Base-by-base conservation (phyloP, 179 eudicot genomes). In the Corrigiola litoralis region DNA sequence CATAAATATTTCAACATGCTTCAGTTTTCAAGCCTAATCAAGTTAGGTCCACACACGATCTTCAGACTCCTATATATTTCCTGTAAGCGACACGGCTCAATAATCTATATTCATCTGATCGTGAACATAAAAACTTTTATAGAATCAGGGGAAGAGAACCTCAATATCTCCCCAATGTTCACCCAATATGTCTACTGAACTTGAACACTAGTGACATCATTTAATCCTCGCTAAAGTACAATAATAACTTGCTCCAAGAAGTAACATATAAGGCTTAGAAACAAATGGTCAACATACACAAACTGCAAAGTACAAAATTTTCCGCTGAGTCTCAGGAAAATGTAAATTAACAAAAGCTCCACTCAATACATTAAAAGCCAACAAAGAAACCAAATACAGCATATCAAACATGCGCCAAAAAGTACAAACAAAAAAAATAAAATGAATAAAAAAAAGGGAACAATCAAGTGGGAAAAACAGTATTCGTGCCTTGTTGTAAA, bases 401-500 rank as follows among this genome's bases (percentile, higher is more conserved):
- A 14, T 12, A 24, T 1, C 20, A 42, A 63, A 50, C 28, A 29
- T 24, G 21, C 55, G 42, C 31, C 12, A 40, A 65, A 17, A 50
- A 59, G 21, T 53, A 38, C 12, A 10, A 23, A 8, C 4, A 38
- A 20, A 16, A 9, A 32, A 48, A 17, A 21, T 25, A n/a, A 4
- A 3, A 1, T 18, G 20, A 16, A 28, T 44, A 23, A 2, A 2
- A 20, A 67, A 51, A 47, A 38, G 16, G n/a, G n/a, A n/a, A n/a
- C n/a, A n/a, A n/a, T n/a, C n/a, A n/a, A n/a, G n/a, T n/a, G n/a
- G n/a, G n/a, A n/a, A n/a, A n/a, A n/a, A n/a, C n/a, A n/a, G n/a
- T n/a, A n/a, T n/a, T n/a, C 61, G 47, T 75, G 72, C 98, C 92
- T 87, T 87, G 61, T 80, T 79, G 71, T 76, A 84, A 41, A 85